phyloP scores from a whole-genome alignment of 2,329 filamentous ascomycete genomes.

The Diaporthe capsici region DNA sequence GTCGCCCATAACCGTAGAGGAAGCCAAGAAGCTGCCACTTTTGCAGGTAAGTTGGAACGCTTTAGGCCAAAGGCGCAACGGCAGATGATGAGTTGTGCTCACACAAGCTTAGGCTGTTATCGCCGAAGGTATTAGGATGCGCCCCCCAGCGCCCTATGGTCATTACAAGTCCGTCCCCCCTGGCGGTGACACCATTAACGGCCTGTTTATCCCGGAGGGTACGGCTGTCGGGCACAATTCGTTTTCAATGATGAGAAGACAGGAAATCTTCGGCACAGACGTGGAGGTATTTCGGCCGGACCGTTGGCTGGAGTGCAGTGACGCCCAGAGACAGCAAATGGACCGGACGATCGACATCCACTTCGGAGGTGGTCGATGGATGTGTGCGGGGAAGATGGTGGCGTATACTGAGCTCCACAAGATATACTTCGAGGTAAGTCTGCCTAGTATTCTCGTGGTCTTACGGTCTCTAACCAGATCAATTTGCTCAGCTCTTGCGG shows the following conservation, averaged over 20 bases:
- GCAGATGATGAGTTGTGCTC: background rate
- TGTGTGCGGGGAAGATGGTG: conserved; percentile 59
- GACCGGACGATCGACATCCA: conserved; percentile 53
- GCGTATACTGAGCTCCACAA: conserved; percentile 56
- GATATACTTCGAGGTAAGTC: conserved; percentile 19
- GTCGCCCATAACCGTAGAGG: conserved; percentile 42
- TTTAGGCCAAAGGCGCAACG: background rate
- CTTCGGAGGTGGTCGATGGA: conserved; percentile 56
- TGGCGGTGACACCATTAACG: conserved; percentile 21
- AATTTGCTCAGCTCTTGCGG: background rate
- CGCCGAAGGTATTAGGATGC: conserved; percentile 55
- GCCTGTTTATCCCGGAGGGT: conserved; percentile 22
- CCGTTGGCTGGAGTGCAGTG: conserved; percentile 67
- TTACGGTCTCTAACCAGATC: background rate
- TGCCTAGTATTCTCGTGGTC: background rate
- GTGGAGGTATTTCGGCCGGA: conserved; percentile 72
- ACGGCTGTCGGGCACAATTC: conserved; percentile 33
- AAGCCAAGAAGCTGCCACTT: conserved; percentile 49
- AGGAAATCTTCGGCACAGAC: conserved; percentile 59
- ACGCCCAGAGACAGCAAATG: conserved; percentile 49
- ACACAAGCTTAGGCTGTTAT: conserved; percentile 46
- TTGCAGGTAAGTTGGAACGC: conserved; percentile 43
- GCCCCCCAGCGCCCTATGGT: conserved; percentile 48
- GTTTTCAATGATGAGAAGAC: conserved; percentile 18
- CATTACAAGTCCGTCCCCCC: conserved; percentile 41